phyloP scores from a whole-genome alignment of 2,329 filamentous ascomycete species.

The Talaromyces atroroseus region DNA sequence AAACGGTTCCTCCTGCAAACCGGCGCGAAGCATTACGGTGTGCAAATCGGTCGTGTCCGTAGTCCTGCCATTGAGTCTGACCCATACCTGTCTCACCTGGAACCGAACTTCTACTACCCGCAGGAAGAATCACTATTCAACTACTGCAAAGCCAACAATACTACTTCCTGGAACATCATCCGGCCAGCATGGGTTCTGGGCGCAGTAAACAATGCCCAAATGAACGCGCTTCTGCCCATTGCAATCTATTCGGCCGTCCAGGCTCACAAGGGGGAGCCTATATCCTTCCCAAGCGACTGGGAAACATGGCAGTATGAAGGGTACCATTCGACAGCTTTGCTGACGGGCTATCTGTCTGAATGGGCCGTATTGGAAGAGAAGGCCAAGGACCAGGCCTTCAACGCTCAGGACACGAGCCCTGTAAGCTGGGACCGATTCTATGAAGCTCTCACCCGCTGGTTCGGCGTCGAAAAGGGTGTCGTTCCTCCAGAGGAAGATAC shows the following conservation, averaged over 20 bases:
- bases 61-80: conserved; percentile 23
- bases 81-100: conserved; percentile 17
- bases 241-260: conserved; percentile 22
- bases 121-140: conserved; percentile 22
- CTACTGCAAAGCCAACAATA: conserved; percentile 19
- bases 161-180: conserved; percentile 21
- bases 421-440: conserved; percentile 24
- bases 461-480: conserved; percentile 16
- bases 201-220: conserved; percentile 21
- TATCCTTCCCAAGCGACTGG: conserved; percentile 20
- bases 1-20: conserved; percentile 47
- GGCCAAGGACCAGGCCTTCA: conserved; percentile 23
- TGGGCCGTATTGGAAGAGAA: conserved; percentile 24
- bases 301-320: conserved; percentile 17
- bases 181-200: conserved; percentile 23
- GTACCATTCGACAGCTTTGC: conserved; percentile 18
- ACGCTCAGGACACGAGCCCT: conserved; percentile 22
- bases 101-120: conserved; percentile 26
- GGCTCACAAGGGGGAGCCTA: conserved; percentile 16
- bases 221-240: conserved; percentile 21
- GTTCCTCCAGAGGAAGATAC: conserved; percentile 14
- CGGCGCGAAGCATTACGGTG: conserved; percentile 22
- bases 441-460: conserved; percentile 23
- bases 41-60: conserved; percentile 20
- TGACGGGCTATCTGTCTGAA: conserved; percentile 23